Percentiles rank a stretch among this genome's conserved stretches.
Evolutionary conservation across 148 eudicot genomes (phyloP).

Genomic region (Persicaria tinctoria): DNA sequence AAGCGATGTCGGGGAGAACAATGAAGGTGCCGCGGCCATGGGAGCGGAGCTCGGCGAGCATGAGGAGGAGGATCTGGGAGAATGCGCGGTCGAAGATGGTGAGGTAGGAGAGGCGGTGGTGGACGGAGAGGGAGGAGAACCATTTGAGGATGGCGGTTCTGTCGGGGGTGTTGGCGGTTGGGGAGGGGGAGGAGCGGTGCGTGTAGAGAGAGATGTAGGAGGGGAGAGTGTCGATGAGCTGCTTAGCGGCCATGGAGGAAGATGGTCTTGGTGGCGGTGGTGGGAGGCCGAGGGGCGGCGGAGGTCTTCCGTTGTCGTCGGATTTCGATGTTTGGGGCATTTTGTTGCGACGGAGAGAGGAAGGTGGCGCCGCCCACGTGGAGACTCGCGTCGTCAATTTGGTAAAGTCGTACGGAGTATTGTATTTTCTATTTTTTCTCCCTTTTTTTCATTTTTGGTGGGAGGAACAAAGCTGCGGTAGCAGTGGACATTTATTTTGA

Average conservation of each 20-base stretch:
- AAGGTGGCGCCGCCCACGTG: constrained; percentile 12
- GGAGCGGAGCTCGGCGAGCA: constrained; percentile 39
- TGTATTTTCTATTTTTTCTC: not conserved
- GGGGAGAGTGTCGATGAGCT: constrained; percentile 64
- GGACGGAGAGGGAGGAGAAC: constrained; percentile 64
- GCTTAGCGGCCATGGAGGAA: constrained; percentile 43
- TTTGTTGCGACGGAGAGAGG: not conserved
- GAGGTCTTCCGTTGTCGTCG: constrained; percentile 12
- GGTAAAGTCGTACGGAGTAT: not conserved
- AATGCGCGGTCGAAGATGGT: constrained; percentile 50
- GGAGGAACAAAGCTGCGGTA: no score
- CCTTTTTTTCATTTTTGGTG: not conserved
- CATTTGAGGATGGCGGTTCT: constrained; percentile 53
- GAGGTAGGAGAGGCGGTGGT: constrained; percentile 65
- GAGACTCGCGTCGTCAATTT: constrained; percentile 7
- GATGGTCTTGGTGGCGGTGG: constrained; percentile 11
- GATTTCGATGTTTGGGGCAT: constrained; percentile 9
- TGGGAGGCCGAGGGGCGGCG: not conserved
- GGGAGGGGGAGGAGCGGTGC: constrained; percentile 14
- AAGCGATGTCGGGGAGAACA: constrained; percentile 56
- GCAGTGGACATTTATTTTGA: no score
- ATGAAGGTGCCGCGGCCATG: constrained; percentile 52
- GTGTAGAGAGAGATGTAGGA: constrained; percentile 84
- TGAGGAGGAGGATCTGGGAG: constrained; percentile 51
- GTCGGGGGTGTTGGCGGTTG: constrained; percentile 26